These are phyloP conservation scores for Boletus sp. DNA, from an alignment of 1,284 basidiomycete genomes.

Conservation along the genomic window DNA sequence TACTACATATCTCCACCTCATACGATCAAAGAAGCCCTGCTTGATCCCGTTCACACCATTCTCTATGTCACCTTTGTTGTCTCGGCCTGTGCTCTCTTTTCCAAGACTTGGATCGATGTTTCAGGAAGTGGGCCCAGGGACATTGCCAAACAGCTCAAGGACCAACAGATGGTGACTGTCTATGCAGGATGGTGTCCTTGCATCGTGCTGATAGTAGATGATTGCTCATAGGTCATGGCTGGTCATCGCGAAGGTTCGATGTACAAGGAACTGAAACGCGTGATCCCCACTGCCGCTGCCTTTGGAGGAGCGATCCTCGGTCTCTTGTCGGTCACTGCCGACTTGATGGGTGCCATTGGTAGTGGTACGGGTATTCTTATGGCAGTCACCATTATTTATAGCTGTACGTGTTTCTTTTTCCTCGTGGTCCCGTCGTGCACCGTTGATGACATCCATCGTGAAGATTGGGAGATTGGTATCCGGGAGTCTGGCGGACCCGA, in stretches of 20 bases:
- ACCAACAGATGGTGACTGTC: slow-evolving; percentile 83
- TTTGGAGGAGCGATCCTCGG: slow-evolving; percentile 96
- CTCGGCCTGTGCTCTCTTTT: slow-evolving; percentile 93
- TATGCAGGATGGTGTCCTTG: background rate
- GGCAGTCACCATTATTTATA: slow-evolving; percentile 97
- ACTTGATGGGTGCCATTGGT: slow-evolving; percentile 93
- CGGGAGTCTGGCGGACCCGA: slow-evolving; percentile 71
- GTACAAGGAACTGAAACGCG: slow-evolving; percentile 98
- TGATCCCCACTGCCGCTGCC: slow-evolving; percentile 96
- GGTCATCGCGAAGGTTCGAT: slow-evolving; percentile 95
- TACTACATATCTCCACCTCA: slow-evolving; percentile 98
- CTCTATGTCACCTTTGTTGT: slow-evolving; percentile 93
- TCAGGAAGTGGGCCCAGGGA: slow-evolving; percentile 94
- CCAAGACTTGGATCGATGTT: slow-evolving; percentile 99
- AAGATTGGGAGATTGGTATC: slow-evolving; percentile 33
- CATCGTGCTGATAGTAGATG: background rate
- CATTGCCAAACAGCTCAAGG: slow-evolving; percentile 97
- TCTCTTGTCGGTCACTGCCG: slow-evolving; percentile 90
- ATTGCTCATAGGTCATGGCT: slow-evolving; percentile 72
- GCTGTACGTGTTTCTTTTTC: slow-evolving; percentile 43
- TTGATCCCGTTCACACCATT: slow-evolving; percentile 91
- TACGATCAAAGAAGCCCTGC: slow-evolving; percentile 80
- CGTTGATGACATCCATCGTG: background rate
- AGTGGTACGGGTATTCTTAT: slow-evolving; percentile 97
- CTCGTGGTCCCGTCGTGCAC: background rate